Base-by-base conservation (phyloP, 169 alveolate genomes). In the Plasmodium ovale region DNA sequence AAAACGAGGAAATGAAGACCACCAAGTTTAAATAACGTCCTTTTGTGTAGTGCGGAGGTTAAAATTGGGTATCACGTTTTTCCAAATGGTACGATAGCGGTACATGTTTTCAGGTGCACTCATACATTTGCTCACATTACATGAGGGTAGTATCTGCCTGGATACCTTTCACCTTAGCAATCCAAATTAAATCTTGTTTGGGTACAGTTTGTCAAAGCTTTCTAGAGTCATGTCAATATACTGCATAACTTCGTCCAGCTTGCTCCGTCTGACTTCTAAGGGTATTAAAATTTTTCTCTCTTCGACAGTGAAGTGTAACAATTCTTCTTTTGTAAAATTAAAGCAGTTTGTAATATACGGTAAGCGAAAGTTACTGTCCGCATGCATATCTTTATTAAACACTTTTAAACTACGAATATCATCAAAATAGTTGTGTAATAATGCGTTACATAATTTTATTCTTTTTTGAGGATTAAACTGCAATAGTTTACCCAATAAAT, bases 261-360 rank as follows among this genome's bases (percentile, higher is more conserved):
- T 77, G 14, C 54, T 23, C 6, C 49, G 64, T 14, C 88, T 16
- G 4, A 77, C 74, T 1, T 77, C 77, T 25, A 47, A 16, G 1
- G 88, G 88, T 44, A 77, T 35, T 31, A 77, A 68, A 19, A 77
- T 77, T 77, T 77, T 77, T n/a, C 88, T 25, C n/a, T 77, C 88
- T 35, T 77, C 88, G 3, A 77, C 74, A 19, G 88, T 77, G 37
- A 39, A 77, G 37, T 77, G 88, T 62, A 77, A 53, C 14, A 77
- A 67, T 39, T 77, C 88, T 53, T 77, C 88, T 53, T 77, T 77
- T 25, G 88, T 77, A 51, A 77, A 77, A 47, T 77, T 77, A 62
- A 77, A 77, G 27, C 88, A 77, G 49, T 77, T 77, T 2, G 88
- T 77, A 29, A 47, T 77, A 37, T 60, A 77, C 0, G 88, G 88